Base-by-base conservation (phyloP, 2,329 filamentous ascomycete genomes). In the Rhinocladiella mackenziei region DNA sequence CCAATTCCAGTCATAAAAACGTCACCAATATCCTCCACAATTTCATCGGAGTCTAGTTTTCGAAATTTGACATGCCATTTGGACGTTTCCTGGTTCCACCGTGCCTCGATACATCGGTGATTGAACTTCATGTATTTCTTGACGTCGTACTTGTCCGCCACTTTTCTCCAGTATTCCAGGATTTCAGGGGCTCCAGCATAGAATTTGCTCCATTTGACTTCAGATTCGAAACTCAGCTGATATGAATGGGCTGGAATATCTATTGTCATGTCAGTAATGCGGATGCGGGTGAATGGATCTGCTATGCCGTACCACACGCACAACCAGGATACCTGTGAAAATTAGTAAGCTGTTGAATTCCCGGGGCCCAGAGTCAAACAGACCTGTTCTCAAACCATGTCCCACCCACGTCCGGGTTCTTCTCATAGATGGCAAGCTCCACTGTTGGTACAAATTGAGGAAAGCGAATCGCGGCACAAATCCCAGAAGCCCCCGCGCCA, bases 1-100 rank as follows among this genome's bases (percentile, higher is more conserved):
- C 78, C 77, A 22, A 78, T 74, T 1, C 73, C 77, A 7, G 73
- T 77, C 20, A 80, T 66, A 9, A 81, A 61, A 45, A 80, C 78
- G 52, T 78, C 74, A 3, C 70, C 70, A 28, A 50, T 44, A 33
- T 62, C 59, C 26, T 59, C 55, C 14, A 56, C 43, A 6, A 55
- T 39, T 37, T 56, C 49, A 6, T 39, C 32, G 26, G 34, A 43
- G 30, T 46, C 53, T 6, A 46, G 19, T 10, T 45, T 48, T 28
- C 46, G 36, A 23, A 57, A 37, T 17, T 49, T 51, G 18, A 48
- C 45, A 32, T 49, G 48, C 60, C 51, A 60, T 30, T 53, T 56
- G 39, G 42, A 55, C 10, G 45, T 49, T 14, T 52, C 48, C 18
- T 56, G 43, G 11, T 56, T 47, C 42, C 57, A 58, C 9, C 50